These are phyloP conservation scores for Geotrichum europaeum DNA, from an alignment of 1,139 yeast species.

Conservation along the genomic window DNA sequence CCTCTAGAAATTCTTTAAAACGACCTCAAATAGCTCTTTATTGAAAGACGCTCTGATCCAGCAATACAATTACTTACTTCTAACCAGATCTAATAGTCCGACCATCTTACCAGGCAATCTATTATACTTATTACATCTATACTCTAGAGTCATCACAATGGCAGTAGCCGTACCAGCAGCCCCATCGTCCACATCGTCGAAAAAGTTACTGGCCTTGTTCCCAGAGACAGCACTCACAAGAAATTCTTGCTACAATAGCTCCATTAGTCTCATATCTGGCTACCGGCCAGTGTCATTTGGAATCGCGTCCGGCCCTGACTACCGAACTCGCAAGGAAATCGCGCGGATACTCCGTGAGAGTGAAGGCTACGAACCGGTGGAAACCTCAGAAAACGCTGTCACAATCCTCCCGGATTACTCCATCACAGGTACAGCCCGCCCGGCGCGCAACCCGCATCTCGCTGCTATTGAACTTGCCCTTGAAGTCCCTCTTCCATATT, in stretches of 20 bases:
- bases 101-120: too few species aligned
- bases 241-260: neutral
- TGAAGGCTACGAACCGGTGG: neutral
- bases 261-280: neutral
- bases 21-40: too few species aligned
- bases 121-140: too few species aligned
- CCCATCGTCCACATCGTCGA: neutral
- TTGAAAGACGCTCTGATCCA: too few species aligned
- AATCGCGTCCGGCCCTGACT: neutral
- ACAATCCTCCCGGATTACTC: neutral
- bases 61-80: too few species aligned
- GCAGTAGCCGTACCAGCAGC: neutral
- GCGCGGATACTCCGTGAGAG: neutral
- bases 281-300: neutral
- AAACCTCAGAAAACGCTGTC: neutral
- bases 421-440: neutral
- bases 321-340: neutral
- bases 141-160: neutral
- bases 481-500: neutral
- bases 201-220: too few species aligned
- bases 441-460: neutral
- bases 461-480: neutral
- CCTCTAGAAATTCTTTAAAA: too few species aligned
- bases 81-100: too few species aligned
- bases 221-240: neutral